phyloP scores from a whole-genome alignment of 371 early-diverging fungal genomes.

The Quaeritorhiza haematococci region DNA sequence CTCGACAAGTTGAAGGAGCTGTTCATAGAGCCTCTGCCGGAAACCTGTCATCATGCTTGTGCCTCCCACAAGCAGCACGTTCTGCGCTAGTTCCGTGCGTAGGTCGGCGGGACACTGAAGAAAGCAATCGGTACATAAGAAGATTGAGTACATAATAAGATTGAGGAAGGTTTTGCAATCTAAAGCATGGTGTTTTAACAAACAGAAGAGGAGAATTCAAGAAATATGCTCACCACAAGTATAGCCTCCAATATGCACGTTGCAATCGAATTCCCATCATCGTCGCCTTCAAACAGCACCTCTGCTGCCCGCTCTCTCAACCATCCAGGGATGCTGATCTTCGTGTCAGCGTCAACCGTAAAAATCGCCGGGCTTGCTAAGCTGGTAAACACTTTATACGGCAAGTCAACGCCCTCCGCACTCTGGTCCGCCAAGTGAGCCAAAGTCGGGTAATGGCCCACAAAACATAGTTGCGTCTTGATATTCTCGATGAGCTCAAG shows the following conservation, averaged over 20 bases:
- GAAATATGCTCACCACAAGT: slow-evolving; percentile 33
- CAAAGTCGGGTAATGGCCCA: slow-evolving; percentile 20
- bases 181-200: neutral
- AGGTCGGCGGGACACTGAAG: slow-evolving; percentile 61
- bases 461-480: slow-evolving; percentile 64
- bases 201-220: slow-evolving; percentile 3
- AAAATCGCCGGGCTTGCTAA: neutral
- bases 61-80: slow-evolving; percentile 74
- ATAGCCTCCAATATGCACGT: slow-evolving; percentile 57
- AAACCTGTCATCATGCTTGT: slow-evolving; percentile 73
- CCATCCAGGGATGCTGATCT: slow-evolving; percentile 76
- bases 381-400: slow-evolving; percentile 15
- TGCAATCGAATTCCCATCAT: slow-evolving; percentile 56
- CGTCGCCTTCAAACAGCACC: slow-evolving; percentile 77
- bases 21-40: slow-evolving; percentile 45
- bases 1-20: slow-evolving; percentile 17
- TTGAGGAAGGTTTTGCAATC: neutral
- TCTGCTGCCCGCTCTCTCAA: slow-evolving; percentile 79
- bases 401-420: neutral
- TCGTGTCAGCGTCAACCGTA: neutral
- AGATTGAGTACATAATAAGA: neutral
- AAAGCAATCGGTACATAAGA: neutral
- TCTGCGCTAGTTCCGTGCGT: slow-evolving; percentile 59
- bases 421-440: too few species aligned
- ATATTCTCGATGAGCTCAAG: slow-evolving; percentile 64